Evolutionary conservation across 805 yeast species (phyloP).

Genomic region (Metschnikowia cerradonensis): DNA sequence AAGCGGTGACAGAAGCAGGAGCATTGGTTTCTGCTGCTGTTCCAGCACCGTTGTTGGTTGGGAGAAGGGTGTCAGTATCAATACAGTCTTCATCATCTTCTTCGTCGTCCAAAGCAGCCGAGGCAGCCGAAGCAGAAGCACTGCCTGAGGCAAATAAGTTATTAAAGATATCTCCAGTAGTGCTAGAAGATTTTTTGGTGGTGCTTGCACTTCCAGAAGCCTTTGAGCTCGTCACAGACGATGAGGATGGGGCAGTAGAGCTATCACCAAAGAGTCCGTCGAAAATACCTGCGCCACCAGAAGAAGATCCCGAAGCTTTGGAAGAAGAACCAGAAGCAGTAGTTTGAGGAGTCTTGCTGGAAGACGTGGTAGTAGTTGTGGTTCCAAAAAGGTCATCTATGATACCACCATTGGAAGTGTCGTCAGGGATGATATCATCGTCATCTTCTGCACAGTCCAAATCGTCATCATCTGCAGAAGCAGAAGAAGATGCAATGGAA

Average conservation of each 20-base stretch:
- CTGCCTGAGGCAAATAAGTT: not conserved
- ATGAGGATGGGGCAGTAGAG: not conserved
- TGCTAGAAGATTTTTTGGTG: not conserved
- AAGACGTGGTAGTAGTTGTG: constrained; percentile 7
- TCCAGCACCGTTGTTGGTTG: constrained; percentile 2
- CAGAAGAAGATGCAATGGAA: constrained; percentile 23
- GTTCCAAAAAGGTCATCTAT: constrained; percentile 12
- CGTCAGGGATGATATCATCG: not conserved
- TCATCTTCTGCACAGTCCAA: constrained; percentile 4
- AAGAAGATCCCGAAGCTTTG: not conserved
- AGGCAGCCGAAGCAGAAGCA: not conserved
- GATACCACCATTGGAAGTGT: constrained; percentile 9
- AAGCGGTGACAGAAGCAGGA: not conserved
- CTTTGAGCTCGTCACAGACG: not conserved
- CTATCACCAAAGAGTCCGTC: constrained; percentile 1
- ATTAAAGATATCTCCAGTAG: not conserved
- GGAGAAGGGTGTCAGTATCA: constrained; percentile 8
- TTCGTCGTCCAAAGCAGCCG: not conserved
- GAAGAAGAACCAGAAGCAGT: not conserved
- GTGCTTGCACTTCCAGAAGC: not conserved
- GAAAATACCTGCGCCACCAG: constrained; percentile 1
- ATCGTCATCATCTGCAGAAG: constrained; percentile 3
- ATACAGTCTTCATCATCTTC: constrained; percentile 10
- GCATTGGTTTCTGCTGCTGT: not conserved
- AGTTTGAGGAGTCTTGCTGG: not conserved